Conservation (phyloP, 345 rosid species). For the Streptanthus diversifolius region DNA sequence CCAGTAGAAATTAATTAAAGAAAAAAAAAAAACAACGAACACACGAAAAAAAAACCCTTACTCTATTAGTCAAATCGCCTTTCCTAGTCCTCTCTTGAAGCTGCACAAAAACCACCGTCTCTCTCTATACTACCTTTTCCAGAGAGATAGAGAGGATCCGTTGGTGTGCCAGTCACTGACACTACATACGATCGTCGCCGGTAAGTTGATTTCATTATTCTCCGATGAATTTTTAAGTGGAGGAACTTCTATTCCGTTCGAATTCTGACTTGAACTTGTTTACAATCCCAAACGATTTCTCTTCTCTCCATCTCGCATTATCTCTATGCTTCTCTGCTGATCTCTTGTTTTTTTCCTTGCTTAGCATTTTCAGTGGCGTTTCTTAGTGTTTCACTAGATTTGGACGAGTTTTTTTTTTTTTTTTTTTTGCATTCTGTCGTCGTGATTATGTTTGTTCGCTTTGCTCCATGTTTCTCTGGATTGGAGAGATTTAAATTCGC, state of each 20-base stretch:
- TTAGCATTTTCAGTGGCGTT: conserved; percentile 12
- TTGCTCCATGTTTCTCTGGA: background rate
- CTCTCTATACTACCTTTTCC: conserved; percentile 20
- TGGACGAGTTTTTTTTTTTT: background rate
- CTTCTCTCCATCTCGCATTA: background rate
- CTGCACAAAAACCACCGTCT: conserved; percentile 31
- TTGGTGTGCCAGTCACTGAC: background rate
- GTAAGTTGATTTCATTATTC: conserved; percentile 4
- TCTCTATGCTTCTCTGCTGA: conserved; percentile 9
- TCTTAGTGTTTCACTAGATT: conserved; percentile 26
- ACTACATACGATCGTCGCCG: conserved; percentile 27
- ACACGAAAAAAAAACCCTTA: background rate
- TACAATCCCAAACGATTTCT: background rate
- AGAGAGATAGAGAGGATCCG: conserved; percentile 17
- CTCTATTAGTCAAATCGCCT: conserved; percentile 29
- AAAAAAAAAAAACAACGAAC: background rate
- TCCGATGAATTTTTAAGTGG: conserved; percentile 10
- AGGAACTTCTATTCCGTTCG: conserved; percentile 1
- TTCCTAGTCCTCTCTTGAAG: conserved; percentile 22
- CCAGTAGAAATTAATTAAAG: background rate
- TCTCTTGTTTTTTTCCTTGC: background rate
- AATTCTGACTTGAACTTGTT: conserved; percentile 18
- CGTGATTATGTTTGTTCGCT: conserved; percentile 5
- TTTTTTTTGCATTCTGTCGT: background rate
- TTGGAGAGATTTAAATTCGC: background rate